Base-by-base conservation (phyloP, 768 basidiomycete genomes). In the Leccinellum luteum region DNA sequence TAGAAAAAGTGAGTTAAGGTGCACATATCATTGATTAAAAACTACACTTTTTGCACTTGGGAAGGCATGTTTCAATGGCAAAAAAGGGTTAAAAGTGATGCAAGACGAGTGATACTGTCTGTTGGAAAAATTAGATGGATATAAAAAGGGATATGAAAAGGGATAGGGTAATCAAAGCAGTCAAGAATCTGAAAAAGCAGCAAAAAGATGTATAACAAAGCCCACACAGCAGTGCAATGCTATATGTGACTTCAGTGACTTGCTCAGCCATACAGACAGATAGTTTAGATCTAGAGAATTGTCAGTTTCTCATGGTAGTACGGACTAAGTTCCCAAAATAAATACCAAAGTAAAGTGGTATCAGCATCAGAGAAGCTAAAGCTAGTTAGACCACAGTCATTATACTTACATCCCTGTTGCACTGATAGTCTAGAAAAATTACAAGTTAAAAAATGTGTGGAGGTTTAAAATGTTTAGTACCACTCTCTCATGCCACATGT, bases 321-420 rank as follows among this genome's bases (percentile, higher is more conserved):
- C 28, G 48, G 21, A 34, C 21, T 10, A 17, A 34, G 21, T 35
- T 30, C 25, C 13, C 2, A 31, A 51, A 17, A 6, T 27, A 25
- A 23, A 23, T 51, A 55, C 54, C 54, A 55, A 28, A 55, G 55
- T 34, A 56, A 53, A n/a, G 51, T 5, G 6, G 10, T 4, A 10
- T 56, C 25, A 0, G n/a, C 15, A 4, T 27, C 35, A 4, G 25
- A 41, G 35, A 25, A 12, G 35, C 23, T 17, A 28, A 30, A 15
- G 17, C 19, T 28, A 13, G 34, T 10, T 4, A 38, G 28, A 17
- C 21, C 30, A 25, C 2, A 2, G 21, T 51, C 14, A 6, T 27
- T 3, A 27, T 27, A 27, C 27, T 27, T 27, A 27, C 27, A 27
- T 27, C 27, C 27, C 6, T 27, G 27, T 27, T 6, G 27, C 27